A percentile compares a stretch with the other conserved stretches of the same genome.
Evolutionary conservation across 805 yeast genomes (phyloP).

Genomic region (Lipomyces chichibuensis): DNA sequence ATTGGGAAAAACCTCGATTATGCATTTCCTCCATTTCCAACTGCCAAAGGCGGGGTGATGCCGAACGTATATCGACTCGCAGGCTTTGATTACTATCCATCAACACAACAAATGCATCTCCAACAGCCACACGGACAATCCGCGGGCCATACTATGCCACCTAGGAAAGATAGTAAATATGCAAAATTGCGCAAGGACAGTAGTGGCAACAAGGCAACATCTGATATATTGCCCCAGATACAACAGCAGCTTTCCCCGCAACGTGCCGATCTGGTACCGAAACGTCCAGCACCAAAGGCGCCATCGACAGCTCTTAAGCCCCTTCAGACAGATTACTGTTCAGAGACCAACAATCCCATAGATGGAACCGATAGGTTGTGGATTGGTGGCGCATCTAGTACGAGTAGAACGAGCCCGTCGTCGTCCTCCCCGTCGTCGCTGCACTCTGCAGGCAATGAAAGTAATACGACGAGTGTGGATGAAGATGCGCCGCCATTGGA

Average conservation of each 20-base stretch:
- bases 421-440: not conserved
- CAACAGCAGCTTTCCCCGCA: not conserved
- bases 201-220: not conserved
- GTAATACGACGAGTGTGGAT: not conserved
- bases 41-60: conserved; percentile 37
- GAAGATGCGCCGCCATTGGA: not conserved
- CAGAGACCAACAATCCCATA: not conserved
- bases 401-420: not conserved
- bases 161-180: not conserved
- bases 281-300: not conserved
- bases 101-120: not conserved
- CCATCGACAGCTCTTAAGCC: not conserved
- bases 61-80: conserved; percentile 49
- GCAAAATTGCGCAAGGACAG: not conserved
- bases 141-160: not conserved
- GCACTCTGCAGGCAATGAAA: not conserved
- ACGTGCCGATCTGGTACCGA: not conserved
- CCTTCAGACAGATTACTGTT: not conserved
- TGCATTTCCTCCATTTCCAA: conserved; percentile 49
- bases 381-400: not conserved
- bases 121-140: not conserved
- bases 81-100: conserved; percentile 47
- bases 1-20: conserved; percentile 40
- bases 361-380: not conserved
- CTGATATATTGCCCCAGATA: not conserved